Conservation (phyloP, 2,329 filamentous ascomycete genomes). For the Talaromyces piceae region DNA sequence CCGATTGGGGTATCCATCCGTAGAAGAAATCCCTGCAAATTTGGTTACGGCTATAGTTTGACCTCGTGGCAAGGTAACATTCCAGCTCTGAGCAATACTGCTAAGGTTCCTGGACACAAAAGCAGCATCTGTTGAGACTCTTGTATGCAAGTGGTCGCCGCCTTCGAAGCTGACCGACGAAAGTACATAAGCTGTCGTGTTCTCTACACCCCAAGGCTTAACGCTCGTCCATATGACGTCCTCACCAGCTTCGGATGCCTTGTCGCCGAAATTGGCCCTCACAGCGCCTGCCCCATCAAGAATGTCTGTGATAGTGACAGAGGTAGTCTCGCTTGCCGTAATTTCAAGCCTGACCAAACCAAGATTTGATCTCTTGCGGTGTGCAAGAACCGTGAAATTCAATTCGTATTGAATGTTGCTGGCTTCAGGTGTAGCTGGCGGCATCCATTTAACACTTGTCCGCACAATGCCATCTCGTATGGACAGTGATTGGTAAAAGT, state of each 20-base stretch:
- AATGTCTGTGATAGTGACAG: slow-evolving; percentile 5
- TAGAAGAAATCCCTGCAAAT: slow-evolving; percentile 56
- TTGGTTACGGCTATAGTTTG: slow-evolving; percentile 49
- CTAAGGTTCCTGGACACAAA: slow-evolving; percentile 7
- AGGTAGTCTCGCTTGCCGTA: neutral
- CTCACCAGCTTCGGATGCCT: slow-evolving; percentile 1
- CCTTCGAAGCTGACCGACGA: slow-evolving; percentile 3
- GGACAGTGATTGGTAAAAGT: slow-evolving; percentile 9
- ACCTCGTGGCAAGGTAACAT: slow-evolving; percentile 1
- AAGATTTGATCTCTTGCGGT: slow-evolving; percentile 7
- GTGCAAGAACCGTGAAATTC: slow-evolving; percentile 11
- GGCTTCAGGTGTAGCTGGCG: neutral
- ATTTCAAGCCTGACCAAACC: slow-evolving; percentile 9
- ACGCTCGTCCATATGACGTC: slow-evolving; percentile 11
- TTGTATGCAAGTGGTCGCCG: neutral
- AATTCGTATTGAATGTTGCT: slow-evolving; percentile 1
- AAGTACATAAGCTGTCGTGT: slow-evolving; percentile 5
- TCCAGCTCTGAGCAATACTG: slow-evolving; percentile 10
- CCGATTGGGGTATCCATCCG: slow-evolving; percentile 47
- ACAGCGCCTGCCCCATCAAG: slow-evolving; percentile 11
- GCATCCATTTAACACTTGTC: slow-evolving; percentile 8
- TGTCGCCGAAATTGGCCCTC: slow-evolving; percentile 6
- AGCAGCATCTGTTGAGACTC: slow-evolving; percentile 3
- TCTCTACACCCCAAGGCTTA: slow-evolving; percentile 5
- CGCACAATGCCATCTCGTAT: slow-evolving; percentile 9